These are phyloP conservation scores for Boletus fagicola DNA, from an alignment of 768 basidiomycete species.

Conservation along the genomic window DNA sequence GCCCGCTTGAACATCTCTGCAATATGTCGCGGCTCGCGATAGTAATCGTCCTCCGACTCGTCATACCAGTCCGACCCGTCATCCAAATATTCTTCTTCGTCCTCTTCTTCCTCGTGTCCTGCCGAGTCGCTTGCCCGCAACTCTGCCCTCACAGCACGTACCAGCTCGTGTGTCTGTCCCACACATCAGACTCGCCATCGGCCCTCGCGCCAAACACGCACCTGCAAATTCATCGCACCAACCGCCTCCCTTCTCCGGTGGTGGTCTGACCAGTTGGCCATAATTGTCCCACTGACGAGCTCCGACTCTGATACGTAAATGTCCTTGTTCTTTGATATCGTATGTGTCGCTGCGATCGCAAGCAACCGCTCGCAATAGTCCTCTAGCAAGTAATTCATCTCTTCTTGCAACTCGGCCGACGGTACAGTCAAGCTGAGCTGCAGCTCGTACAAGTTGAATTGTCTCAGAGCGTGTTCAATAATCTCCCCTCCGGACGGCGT, in stretches of 20 bases:
- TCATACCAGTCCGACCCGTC: constrained; percentile 23
- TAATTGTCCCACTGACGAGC: constrained; percentile 45
- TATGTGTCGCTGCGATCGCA: constrained; percentile 37
- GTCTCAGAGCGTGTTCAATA: constrained; percentile 28
- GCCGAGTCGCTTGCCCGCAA: constrained; percentile 20
- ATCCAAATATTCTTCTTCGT: constrained; percentile 26
- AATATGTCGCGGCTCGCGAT: constrained; percentile 28
- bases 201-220: constrained; percentile 13
- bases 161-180: constrained; percentile 39
- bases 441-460: constrained; percentile 28
- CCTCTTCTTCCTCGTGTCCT: constrained; percentile 25
- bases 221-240: constrained; percentile 45
- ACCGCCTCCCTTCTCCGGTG: constrained; percentile 40
- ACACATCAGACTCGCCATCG: neutral
- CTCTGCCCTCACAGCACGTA: constrained; percentile 35
- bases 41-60: constrained; percentile 31
- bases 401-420: constrained; percentile 31
- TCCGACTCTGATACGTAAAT: constrained; percentile 40
- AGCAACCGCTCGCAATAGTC: constrained; percentile 36
- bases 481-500: constrained; percentile 30
- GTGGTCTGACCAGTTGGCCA: constrained; percentile 44
- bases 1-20: constrained; percentile 37
- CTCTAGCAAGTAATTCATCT: constrained; percentile 39
- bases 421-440: constrained; percentile 30
- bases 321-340: constrained; percentile 38